Conservation (phyloP, 176 grass and related monocot genomes). For the Rhynchospora tenuis region DNA sequence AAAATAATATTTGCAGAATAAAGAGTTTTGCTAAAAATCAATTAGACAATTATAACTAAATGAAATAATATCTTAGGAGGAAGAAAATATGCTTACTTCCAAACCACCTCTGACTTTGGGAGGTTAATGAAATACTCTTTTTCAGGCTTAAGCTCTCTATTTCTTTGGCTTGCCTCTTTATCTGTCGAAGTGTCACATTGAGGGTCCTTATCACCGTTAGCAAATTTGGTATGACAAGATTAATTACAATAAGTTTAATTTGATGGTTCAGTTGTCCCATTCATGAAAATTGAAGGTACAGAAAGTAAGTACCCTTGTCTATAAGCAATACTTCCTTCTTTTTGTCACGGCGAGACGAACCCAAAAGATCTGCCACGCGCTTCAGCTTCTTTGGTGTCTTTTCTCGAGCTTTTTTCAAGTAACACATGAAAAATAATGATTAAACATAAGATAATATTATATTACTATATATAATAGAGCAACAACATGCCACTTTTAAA, state of each 20-base stretch:
- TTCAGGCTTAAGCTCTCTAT: conserved; percentile 4
- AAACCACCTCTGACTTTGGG: neutral
- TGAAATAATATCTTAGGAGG: neutral
- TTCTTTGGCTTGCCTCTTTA: neutral
- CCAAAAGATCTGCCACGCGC: conserved; percentile 3
- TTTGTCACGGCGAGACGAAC: neutral
- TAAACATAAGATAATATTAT: neutral
- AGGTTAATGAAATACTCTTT: neutral
- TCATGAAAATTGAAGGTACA: neutral
- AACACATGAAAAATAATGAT: neutral
- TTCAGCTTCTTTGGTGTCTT: neutral
- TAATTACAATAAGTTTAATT: neutral
- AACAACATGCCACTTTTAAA: neutral
- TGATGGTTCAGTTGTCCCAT: neutral
- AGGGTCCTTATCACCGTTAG: neutral
- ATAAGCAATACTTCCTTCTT: neutral
- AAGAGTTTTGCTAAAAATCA: neutral
- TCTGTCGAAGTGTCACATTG: neutral
- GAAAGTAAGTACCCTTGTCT: conserved; percentile 11
- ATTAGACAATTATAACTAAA: neutral
- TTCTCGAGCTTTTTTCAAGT: neutral
- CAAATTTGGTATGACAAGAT: neutral
- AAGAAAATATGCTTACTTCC: conserved; percentile 14
- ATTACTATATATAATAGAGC: neutral
- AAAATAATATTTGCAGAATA: neutral